Percentiles rank a stretch among this genome's conserved stretches.
Evolutionary conservation across 1,284 basidiomycete species (phyloP).

Genomic region (Leccinum cinnamomeum): DNA sequence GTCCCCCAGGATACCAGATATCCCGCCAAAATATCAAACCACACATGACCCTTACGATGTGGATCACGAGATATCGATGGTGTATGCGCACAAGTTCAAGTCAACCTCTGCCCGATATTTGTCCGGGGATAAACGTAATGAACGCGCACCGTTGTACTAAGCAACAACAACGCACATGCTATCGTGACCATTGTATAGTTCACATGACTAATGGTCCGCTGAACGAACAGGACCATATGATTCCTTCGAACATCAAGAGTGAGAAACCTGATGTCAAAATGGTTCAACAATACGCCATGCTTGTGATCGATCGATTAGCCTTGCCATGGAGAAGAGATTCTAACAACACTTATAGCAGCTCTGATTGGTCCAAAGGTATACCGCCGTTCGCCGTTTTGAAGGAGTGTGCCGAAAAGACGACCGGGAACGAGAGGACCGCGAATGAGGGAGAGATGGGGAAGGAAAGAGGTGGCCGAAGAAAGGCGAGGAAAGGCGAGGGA

Average conservation of each 20-base stretch:
- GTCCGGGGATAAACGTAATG: neutral
- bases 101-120: neutral
- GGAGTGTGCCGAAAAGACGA: too few species aligned
- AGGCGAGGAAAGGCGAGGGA: neutral
- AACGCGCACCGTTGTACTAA: conserved; percentile 4
- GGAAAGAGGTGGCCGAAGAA: neutral
- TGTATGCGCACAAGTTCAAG: neutral
- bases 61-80: neutral
- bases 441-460: too few species aligned
- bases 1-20: neutral
- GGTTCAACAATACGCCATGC: neutral
- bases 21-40: neutral
- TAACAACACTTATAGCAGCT: conserved; percentile 3
- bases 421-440: too few species aligned
- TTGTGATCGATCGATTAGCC: neutral
- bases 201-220: too few species aligned
- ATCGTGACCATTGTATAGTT: neutral
- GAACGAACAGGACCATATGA: conserved; percentile 1
- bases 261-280: conserved; percentile 1
- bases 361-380: conserved; percentile 6
- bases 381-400: too few species aligned
- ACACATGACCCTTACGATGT: neutral
- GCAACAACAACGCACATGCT: conserved; percentile 5
- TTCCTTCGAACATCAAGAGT: conserved; percentile 13
- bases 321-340: conserved; percentile 7